Evolutionary conservation across 441 rosid species (phyloP), one percentile per base, ranked within the genome.

Genomic region (Brassica balearica): DNA sequence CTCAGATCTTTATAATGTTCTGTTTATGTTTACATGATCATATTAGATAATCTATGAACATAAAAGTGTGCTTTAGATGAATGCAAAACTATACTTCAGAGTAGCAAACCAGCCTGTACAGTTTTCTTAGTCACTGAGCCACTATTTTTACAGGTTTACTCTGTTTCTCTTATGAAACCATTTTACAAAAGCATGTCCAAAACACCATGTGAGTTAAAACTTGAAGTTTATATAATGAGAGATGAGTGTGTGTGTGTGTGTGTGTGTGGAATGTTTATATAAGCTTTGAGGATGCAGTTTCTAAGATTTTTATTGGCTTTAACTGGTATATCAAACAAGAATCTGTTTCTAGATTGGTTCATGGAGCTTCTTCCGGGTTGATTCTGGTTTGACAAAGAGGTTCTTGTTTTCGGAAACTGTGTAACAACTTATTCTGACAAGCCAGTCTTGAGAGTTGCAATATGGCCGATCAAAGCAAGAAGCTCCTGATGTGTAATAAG

Each of bases 401-500:
- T 83, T 81, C 87, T 86, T 27, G 84, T 88, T 81, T 88, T 85
- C 79, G 92, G 67, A 67, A 77, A 82, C 29, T 76, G 73, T 14
- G 48, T 53, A 61, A 94, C 82, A 5, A 59, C 73, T 87, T 91
- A 91, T 82, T 91, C 91, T 11, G 97, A 81, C 82, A 92, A 85
- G 69, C 98, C 98, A 5, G 93, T 20, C 34, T 29, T 29, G 34
- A 29, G 34, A 29, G 34, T 29, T 29, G 34, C 34, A 29, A 6
- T 29, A 29, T 29, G 34, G 34, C 1, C 34, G 34, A 0, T 29
- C 34, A 29, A 29, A 29, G 34, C 34, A 29, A 29, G 34, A 29
- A 4, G 34, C 34, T 29, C 34, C 34, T 5, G 34, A 29, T 29
- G 34, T 29, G 34, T 29, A 29, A 5, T 29, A 29, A 29, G 34